Base-by-base conservation (phyloP, 1,284 basidiomycete species). In the Erythrobasidium hasegawianum region DNA sequence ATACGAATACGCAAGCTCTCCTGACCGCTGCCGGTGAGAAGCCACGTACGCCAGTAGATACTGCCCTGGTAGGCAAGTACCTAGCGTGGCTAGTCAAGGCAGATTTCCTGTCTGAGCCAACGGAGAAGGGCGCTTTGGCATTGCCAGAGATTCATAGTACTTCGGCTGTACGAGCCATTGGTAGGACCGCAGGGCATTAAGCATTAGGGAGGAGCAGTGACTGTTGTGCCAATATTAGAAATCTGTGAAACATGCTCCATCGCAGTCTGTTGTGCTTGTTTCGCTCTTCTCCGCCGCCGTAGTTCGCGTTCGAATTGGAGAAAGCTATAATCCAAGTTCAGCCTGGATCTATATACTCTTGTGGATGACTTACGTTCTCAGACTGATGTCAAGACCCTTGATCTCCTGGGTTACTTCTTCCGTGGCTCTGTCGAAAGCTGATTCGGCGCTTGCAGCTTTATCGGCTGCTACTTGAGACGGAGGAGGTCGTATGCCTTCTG, bases 61-160 rank as follows among this genome's bases (percentile, higher is more conserved):
- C 86, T 27, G 81, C 81, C 39, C 77, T 94, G 53, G 85, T 97
- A 80, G 94, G 90, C 1, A 80, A 85, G 74, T 98, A 98, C 78
- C 79, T 99, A n/a, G 85, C 93, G 11, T 99, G 95, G 95, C 82
- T 98, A 18, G 83, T 97, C 41, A 84, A 84, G 14, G 91, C 89
- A 5, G 89, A 82, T 3, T 98, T 97, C 81, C 80, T 99, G 69
- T 41, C 57, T 9, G 8, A 26, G 24, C 68, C 68, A 14, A 57
- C 57, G 0, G 45, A 49, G 29, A n/a, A 57, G 24, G 43, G 66
- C 26, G 72, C 69, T 11, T 66, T 70, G 53, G 58, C 69, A 7
- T 67, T 77, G 58, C 76, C 76, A 7, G 56, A 71, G 60, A 58
- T 76, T 9, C 66, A 68, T 14, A 69, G 69, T 54, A 67, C 69